Evolutionary conservation across 139 green algal genomes (phyloP).

Genomic region (Chara braunii): DNA sequence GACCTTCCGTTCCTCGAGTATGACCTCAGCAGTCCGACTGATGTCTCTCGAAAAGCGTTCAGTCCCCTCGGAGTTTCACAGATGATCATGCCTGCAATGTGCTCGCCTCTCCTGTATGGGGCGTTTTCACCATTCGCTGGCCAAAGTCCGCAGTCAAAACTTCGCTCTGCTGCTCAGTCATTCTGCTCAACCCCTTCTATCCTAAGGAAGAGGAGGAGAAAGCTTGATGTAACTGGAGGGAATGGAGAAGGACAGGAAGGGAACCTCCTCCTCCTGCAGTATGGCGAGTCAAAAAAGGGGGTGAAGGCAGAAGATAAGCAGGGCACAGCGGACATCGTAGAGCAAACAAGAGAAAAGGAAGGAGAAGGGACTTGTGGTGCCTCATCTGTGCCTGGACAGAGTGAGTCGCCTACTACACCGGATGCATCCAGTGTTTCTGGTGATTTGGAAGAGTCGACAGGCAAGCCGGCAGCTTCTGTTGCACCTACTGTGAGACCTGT

Average conservation of each 20-base stretch:
- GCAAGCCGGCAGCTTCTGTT: too few relatives aligned
- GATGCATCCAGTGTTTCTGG: too few relatives aligned
- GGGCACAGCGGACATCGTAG: too few relatives aligned
- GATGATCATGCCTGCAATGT: constrained; percentile 20
- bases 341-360: too few relatives aligned
- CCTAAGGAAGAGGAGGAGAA: constrained; percentile 23
- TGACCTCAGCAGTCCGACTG: constrained; percentile 10
- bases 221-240: neutral
- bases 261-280: neutral
- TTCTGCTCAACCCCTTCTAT: constrained; percentile 38
- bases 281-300: neutral
- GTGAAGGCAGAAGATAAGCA: neutral
- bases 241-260: neutral
- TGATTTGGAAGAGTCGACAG: too few relatives aligned
- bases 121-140: neutral
- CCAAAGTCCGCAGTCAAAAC: constrained; percentile 33
- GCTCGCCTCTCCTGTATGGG: neutral
- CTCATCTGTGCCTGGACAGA: too few relatives aligned
- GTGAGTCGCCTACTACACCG: too few relatives aligned
- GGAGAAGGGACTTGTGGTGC: too few relatives aligned
- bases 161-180: constrained; percentile 34
- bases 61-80: constrained; percentile 29
- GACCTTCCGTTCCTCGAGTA: constrained; percentile 9
- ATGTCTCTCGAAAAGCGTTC: neutral
- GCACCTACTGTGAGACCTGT: too few relatives aligned